Conservation (phyloP, 2,329 filamentous ascomycete species). For the Dothideomycetes sp. region DNA sequence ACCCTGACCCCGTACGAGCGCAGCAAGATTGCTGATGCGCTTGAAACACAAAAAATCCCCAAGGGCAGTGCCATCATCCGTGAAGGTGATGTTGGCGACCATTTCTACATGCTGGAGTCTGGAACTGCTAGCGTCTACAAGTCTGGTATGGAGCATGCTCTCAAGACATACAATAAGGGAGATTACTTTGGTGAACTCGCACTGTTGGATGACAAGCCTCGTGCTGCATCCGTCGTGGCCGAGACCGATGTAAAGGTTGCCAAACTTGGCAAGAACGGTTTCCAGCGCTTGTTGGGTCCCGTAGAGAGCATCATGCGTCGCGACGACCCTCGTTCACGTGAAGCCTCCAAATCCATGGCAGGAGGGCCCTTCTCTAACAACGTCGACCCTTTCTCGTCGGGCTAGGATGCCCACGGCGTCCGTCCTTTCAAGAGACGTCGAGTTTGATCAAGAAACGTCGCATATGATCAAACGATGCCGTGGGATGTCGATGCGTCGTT, state of each 20-base stretch:
- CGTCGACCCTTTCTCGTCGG: conserved; percentile 8
- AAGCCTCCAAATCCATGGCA: background rate
- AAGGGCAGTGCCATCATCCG: conserved; percentile 74
- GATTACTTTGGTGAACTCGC: conserved; percentile 97
- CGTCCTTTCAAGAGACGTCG: conserved; percentile 4
- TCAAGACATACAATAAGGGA: conserved; percentile 79
- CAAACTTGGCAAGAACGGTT: conserved; percentile 83
- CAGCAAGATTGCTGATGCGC: conserved; percentile 91
- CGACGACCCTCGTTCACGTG: conserved; percentile 44
- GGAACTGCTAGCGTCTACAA: conserved; percentile 85
- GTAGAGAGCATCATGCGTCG: conserved; percentile 92
- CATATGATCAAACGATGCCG: too few relatives aligned
- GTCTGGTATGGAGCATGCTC: conserved; percentile 55
- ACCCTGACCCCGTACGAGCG: conserved; percentile 85
- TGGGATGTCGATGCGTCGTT: too few relatives aligned
- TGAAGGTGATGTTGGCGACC: conserved; percentile 83
- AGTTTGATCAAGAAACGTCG: too few relatives aligned
- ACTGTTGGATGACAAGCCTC: conserved; percentile 82
- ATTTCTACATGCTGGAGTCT: conserved; percentile 82
- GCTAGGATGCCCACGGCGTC: conserved; percentile 4
- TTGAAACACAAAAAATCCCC: conserved; percentile 82
- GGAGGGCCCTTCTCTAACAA: background rate
- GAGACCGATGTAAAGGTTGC: conserved; percentile 87
- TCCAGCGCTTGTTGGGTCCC: conserved; percentile 84
- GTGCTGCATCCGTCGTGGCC: conserved; percentile 80